phyloP scores from a whole-genome alignment of 345 rosid species.

The Geranium rotundifolium region DNA sequence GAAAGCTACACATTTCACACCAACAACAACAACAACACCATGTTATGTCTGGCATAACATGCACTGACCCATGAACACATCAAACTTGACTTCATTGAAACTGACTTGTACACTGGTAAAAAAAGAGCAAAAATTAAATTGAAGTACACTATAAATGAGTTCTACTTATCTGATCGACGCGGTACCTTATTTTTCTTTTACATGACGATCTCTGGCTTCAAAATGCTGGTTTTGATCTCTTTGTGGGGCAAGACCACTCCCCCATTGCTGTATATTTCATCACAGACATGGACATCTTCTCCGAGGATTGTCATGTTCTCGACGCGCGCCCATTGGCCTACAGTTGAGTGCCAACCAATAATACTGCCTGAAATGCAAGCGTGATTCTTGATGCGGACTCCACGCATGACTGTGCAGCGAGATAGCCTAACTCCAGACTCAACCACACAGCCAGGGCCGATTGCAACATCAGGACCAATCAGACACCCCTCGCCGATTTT shows the following conservation, averaged over 20 bases:
- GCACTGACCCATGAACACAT: neutral
- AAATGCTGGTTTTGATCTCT: slow-evolving; percentile 89
- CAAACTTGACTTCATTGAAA: neutral
- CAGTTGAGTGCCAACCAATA: slow-evolving; percentile 94
- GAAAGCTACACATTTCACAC: neutral
- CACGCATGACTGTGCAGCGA: slow-evolving; percentile 93
- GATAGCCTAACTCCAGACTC: slow-evolving; percentile 96
- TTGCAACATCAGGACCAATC: slow-evolving; percentile 93
- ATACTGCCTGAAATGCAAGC: slow-evolving; percentile 93
- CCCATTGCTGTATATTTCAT: slow-evolving; percentile 93
- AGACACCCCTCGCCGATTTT: slow-evolving; percentile 90
- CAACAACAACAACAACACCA: neutral
- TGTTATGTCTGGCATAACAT: neutral
- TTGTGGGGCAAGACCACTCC: slow-evolving; percentile 97
- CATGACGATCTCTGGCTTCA: slow-evolving; percentile 99
- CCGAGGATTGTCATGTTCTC: slow-evolving; percentile 99
- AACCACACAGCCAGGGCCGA: slow-evolving; percentile 86
- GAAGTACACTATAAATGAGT: too few species aligned
- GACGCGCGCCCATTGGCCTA: slow-evolving; percentile 93
- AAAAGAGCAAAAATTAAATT: neutral
- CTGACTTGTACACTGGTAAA: too few species aligned
- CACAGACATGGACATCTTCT: slow-evolving; percentile 90
- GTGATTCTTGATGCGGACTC: slow-evolving; percentile 87
- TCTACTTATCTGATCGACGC: neutral
- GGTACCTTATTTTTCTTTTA: slow-evolving; percentile 16